These are phyloP conservation scores for Rhynchospora pubera DNA, from an alignment of 176 grass and related monocot species.

Conservation along the genomic window DNA sequence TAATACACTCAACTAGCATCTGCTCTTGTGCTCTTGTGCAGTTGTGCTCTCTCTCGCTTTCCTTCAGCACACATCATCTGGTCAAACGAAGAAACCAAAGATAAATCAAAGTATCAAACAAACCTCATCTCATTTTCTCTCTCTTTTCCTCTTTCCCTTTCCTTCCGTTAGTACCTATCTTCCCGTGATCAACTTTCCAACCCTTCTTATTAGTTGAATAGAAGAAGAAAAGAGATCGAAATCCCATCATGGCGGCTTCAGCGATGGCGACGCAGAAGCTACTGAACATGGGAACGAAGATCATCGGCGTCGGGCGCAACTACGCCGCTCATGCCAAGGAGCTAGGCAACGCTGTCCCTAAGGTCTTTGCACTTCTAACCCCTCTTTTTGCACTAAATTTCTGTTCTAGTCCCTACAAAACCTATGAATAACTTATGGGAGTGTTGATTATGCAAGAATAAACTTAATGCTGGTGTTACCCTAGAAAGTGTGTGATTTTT, in stretches of 20 bases:
- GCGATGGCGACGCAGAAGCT: slow-evolving; percentile 49
- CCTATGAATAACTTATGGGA: not conserved
- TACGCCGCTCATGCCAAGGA: slow-evolving; percentile 81
- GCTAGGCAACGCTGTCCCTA: slow-evolving; percentile 81
- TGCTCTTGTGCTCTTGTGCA: no score
- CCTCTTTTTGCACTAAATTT: not conserved
- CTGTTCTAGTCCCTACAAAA: not conserved
- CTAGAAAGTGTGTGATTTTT: not conserved
- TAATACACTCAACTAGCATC: no score
- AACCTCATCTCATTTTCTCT: not conserved
- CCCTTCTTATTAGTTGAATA: no score
- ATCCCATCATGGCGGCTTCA: slow-evolving; percentile 28
- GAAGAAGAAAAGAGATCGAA: no score
- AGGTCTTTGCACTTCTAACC: slow-evolving; percentile 23
- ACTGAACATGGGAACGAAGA: slow-evolving; percentile 66
- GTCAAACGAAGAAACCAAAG: not conserved
- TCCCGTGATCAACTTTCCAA: not conserved
- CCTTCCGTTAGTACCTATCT: not conserved
- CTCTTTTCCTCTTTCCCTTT: not conserved
- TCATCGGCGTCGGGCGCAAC: slow-evolving; percentile 76
- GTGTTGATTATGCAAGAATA: not conserved
- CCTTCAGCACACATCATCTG: not conserved
- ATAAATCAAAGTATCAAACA: not conserved
- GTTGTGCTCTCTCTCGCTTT: not conserved
- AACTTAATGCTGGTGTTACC: not conserved